Evolutionary conservation across 1,284 basidiomycete genomes (phyloP).

Genomic region (Pseudozyma tsukubaensis): DNA sequence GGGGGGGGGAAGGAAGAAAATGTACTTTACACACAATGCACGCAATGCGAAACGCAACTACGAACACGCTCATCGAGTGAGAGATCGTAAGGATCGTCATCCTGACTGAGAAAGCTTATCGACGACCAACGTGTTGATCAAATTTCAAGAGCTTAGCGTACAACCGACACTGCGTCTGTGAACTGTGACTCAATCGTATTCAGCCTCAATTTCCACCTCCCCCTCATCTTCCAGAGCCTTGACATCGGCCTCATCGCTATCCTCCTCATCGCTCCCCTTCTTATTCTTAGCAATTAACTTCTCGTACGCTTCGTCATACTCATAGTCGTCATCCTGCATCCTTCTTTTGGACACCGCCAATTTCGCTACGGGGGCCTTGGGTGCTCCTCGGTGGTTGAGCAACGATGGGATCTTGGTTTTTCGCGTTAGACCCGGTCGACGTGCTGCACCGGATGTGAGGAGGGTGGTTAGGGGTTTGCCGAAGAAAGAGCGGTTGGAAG

Average conservation of each 20-base stretch:
- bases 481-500: slow-evolving; percentile 31
- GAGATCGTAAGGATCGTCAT: no score
- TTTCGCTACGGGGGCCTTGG: slow-evolving; percentile 23
- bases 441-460: slow-evolving; percentile 20
- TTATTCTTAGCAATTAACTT: slow-evolving; percentile 35
- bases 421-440: slow-evolving; percentile 43
- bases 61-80: no score
- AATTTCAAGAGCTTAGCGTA: not conserved
- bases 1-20: no score
- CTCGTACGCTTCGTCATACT: slow-evolving; percentile 47
- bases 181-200: slow-evolving; percentile 12
- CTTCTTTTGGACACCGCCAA: slow-evolving; percentile 26
- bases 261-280: slow-evolving; percentile 9
- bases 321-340: slow-evolving; percentile 51
- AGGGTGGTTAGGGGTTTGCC: slow-evolving; percentile 42
- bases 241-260: not conserved
- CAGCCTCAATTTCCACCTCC: slow-evolving; percentile 4
- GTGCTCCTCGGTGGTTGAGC: slow-evolving; percentile 35
- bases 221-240: not conserved
- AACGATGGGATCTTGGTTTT: slow-evolving; percentile 49
- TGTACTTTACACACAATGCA: no score
- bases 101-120: no score
- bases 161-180: not conserved
- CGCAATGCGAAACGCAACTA: no score
- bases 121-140: not conserved